These are phyloP conservation scores for Pyrenochaeta sp. DNA, from an alignment of 2,329 filamentous ascomycete species.

Conservation along the genomic window DNA sequence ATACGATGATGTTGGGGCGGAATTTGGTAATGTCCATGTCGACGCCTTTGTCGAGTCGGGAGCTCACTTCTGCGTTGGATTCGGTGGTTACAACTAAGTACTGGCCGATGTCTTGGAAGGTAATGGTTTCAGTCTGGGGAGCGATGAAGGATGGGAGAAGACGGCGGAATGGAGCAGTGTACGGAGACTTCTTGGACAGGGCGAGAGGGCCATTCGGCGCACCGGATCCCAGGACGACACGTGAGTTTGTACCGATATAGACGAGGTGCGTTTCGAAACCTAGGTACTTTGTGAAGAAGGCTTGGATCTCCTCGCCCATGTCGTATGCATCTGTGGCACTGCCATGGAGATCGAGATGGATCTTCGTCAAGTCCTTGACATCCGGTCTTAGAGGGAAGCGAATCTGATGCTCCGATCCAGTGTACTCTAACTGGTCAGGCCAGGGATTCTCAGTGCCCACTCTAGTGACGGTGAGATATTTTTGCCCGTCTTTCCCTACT, in stretches of 20 bases:
- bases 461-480: slow-evolving; percentile 4
- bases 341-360: slow-evolving; percentile 67
- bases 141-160: slow-evolving; percentile 45
- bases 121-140: slow-evolving; percentile 46
- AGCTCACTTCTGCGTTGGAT: slow-evolving; percentile 24
- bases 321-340: slow-evolving; percentile 68
- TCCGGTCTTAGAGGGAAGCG: slow-evolving; percentile 65
- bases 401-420: slow-evolving; percentile 15
- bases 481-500: slow-evolving; percentile 5
- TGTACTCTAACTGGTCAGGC: slow-evolving; percentile 8
- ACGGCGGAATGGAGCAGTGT: slow-evolving; percentile 43
- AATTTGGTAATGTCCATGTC: slow-evolving; percentile 73
- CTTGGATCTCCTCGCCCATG: slow-evolving; percentile 66
- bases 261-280: slow-evolving; percentile 62
- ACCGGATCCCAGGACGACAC: slow-evolving; percentile 69
- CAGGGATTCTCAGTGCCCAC: slow-evolving; percentile 12
- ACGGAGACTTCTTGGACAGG: slow-evolving; percentile 10
- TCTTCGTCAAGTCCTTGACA: slow-evolving; percentile 53
- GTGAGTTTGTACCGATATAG: slow-evolving; percentile 69
- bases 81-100: slow-evolving; percentile 27
- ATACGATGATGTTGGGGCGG: slow-evolving; percentile 76
- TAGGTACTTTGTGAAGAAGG: slow-evolving; percentile 71
- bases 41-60: slow-evolving; percentile 57
- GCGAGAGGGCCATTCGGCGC: slow-evolving; percentile 50
- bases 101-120: slow-evolving; percentile 26